Conservation (phyloP, 176 grass and related monocot genomes). For the Poa pratensis region DNA sequence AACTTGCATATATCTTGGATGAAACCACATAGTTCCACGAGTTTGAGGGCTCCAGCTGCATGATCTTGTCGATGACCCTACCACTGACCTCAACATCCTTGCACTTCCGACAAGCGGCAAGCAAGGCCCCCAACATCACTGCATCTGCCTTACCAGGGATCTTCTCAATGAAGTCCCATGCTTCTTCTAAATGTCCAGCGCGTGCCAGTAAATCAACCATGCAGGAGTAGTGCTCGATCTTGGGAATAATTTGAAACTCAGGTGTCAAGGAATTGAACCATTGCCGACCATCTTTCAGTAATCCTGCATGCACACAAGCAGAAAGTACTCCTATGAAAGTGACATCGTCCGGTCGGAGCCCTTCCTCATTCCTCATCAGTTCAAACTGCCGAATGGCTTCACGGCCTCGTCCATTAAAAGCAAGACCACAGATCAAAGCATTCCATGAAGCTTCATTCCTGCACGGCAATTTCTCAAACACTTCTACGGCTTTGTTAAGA, state of each 20-base stretch:
- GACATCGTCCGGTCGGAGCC: slow-evolving; percentile 58
- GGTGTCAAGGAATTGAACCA: slow-evolving; percentile 68
- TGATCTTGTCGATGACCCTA: slow-evolving; percentile 71
- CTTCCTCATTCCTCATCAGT: slow-evolving; percentile 59
- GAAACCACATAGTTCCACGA: slow-evolving; percentile 89
- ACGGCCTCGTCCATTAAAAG: slow-evolving; percentile 58
- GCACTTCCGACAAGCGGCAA: slow-evolving; percentile 67
- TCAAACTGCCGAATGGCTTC: slow-evolving; percentile 73
- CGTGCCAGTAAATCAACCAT: slow-evolving; percentile 85
- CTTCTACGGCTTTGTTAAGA: slow-evolving; percentile 51
- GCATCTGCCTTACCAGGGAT: slow-evolving; percentile 70
- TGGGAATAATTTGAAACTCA: slow-evolving; percentile 60
- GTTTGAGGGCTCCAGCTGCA: slow-evolving; percentile 78
- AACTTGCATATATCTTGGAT: slow-evolving; percentile 79
- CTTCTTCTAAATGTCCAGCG: slow-evolving; percentile 76
- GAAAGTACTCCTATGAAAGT: slow-evolving; percentile 80
- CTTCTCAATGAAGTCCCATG: slow-evolving; percentile 73
- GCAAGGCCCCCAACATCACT: slow-evolving; percentile 76
- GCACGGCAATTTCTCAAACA: slow-evolving; percentile 66
- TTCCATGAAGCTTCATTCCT: slow-evolving; percentile 88
- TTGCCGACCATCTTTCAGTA: slow-evolving; percentile 61
- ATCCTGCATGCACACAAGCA: slow-evolving; percentile 80
- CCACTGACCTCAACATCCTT: slow-evolving; percentile 69
- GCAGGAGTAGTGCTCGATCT: slow-evolving; percentile 84
- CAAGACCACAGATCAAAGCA: slow-evolving; percentile 79